phyloP scores from a whole-genome alignment of 2,329 filamentous ascomycete species.

The Pseudopyricularia cyperi region DNA sequence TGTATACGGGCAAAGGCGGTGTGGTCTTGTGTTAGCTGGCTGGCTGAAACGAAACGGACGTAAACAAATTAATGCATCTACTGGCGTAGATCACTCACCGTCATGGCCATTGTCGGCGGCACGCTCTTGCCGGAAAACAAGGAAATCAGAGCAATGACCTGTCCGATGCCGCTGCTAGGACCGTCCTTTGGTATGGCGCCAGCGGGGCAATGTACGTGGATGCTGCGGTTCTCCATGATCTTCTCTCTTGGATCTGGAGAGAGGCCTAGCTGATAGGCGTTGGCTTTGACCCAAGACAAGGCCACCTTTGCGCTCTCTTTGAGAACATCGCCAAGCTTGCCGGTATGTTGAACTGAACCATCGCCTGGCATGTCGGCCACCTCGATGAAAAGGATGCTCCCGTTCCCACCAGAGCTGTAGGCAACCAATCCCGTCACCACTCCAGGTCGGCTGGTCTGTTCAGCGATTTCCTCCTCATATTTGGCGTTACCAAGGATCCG shows the following conservation, averaged over 20 bases:
- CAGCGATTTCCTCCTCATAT: conserved; percentile 91
- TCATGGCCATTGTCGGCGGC: conserved; percentile 91
- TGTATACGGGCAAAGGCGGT: conserved; percentile 14
- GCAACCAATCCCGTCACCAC: conserved; percentile 94
- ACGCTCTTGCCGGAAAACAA: conserved; percentile 79
- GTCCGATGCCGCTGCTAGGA: conserved; percentile 75
- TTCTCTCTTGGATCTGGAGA: conserved; percentile 71
- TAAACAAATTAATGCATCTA: conserved; percentile 2
- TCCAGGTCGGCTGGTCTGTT: conserved; percentile 70
- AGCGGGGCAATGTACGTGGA: conserved; percentile 92
- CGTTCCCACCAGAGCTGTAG: conserved; percentile 84
- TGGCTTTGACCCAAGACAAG: conserved; percentile 91
- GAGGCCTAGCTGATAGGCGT: conserved; percentile 81
- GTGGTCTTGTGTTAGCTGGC: conserved; percentile 13
- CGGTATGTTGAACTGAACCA: conserved; percentile 86
- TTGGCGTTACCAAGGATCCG: conserved; percentile 83
- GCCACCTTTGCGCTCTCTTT: conserved; percentile 97
- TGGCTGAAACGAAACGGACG: conserved; percentile 8
- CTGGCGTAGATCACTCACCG: conserved; percentile 34
- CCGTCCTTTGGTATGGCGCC: conserved; percentile 94
- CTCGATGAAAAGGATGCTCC: conserved; percentile 96
- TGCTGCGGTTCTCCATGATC: conserved; percentile 87
- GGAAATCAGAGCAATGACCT: conserved; percentile 85
- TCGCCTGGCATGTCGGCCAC: conserved; percentile 93
- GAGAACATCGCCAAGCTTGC: conserved; percentile 89